A percentile compares a stretch with the other conserved stretches of the same genome.
Conservation (phyloP, 129 eudicot species). For the Flaveria ramosissima region DNA sequence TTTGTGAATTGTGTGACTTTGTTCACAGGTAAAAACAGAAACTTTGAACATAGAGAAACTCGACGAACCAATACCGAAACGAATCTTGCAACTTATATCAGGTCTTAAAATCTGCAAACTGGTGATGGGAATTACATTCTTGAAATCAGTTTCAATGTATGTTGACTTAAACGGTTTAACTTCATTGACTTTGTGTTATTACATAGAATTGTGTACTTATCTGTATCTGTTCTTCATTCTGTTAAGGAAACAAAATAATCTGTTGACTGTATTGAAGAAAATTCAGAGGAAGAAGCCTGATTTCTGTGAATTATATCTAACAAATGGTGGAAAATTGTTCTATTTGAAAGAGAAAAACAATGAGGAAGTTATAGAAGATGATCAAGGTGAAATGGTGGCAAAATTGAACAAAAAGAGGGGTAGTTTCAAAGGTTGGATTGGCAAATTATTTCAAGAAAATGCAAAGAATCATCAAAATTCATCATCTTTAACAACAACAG, state of each 20-base stretch:
- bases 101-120: constrained; percentile 52
- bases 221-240: not conserved
- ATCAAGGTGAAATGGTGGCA: constrained; percentile 49
- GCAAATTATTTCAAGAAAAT: constrained; percentile 47
- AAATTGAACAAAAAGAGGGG: constrained; percentile 39
- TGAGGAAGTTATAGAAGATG: constrained; percentile 55
- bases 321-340: constrained; percentile 63
- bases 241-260: constrained; percentile 53
- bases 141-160: constrained; percentile 65
- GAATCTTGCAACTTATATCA: constrained; percentile 48
- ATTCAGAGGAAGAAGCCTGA: constrained; percentile 62
- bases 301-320: constrained; percentile 59
- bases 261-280: constrained; percentile 42
- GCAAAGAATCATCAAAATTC: constrained; percentile 38
- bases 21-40: constrained; percentile 63
- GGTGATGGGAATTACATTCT: constrained; percentile 66
- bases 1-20: not conserved
- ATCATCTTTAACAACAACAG: constrained; percentile 43
- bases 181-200: not conserved
- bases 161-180: not conserved
- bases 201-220: not conserved
- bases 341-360: constrained; percentile 53
- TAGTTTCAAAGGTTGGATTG: constrained; percentile 63
- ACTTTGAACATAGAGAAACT: constrained; percentile 49
- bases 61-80: constrained; percentile 55